Percentiles rank a stretch among this genome's conserved stretches.
Conservation (phyloP, 352 stramenopile species). For the Phytophthora brassicae region DNA sequence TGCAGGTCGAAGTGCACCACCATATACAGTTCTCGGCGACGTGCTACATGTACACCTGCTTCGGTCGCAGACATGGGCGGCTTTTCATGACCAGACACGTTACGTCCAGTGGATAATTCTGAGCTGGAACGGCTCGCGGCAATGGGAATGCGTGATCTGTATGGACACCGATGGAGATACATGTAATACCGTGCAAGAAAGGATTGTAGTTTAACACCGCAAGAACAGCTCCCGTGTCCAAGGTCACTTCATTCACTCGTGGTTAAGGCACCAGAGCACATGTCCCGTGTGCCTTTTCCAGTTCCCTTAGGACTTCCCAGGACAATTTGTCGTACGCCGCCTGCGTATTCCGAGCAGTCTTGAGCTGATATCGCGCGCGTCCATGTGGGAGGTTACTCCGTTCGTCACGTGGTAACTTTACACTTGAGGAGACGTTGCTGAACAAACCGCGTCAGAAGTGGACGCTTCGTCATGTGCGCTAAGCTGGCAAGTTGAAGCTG, state of each 20-base stretch:
- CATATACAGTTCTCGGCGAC: conserved; percentile 43
- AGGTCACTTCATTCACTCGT: conserved; percentile 93
- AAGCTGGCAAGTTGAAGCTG: conserved; percentile 27
- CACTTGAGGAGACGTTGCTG: conserved; percentile 40
- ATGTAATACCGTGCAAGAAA: no score
- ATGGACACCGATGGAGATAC: conserved; percentile 72
- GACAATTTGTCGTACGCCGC: no score
- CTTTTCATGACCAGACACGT: conserved; percentile 67
- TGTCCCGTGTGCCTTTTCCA: conserved; percentile 95
- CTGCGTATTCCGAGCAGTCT: no score
- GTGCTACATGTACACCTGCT: conserved; percentile 69
- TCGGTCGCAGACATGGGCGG: conserved; percentile 50
- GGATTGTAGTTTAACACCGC: no score
- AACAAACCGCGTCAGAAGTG: conserved; percentile 6
- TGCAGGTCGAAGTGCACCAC: conserved; percentile 55
- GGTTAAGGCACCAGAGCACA: conserved; percentile 88
- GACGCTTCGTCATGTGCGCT: conserved; percentile 40
- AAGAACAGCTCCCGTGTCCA: no score
- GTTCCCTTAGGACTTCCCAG: conserved; percentile 73
- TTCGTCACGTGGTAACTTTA: conserved; percentile 50
- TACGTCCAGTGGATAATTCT: conserved; percentile 36
- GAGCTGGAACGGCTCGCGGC: conserved; percentile 35
- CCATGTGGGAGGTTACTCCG: conserved; percentile 37
- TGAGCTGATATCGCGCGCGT: conserved; percentile 25
- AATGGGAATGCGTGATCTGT: conserved; percentile 83